Percentiles rank a stretch among this genome's conserved stretches.
phyloP scores from a whole-genome alignment of 805 yeast species.

The Torulaspora franciscae region DNA sequence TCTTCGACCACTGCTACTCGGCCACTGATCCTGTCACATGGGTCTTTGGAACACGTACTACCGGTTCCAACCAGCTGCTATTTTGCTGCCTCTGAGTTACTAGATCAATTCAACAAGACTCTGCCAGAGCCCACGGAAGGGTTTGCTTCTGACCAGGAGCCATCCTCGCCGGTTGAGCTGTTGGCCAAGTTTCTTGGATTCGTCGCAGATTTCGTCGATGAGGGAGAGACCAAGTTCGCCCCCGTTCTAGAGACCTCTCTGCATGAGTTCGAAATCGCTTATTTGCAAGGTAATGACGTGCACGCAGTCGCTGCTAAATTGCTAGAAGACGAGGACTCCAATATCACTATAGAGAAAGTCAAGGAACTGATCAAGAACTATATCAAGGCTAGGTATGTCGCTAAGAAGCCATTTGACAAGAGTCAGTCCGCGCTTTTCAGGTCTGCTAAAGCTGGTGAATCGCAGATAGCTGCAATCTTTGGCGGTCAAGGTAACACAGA shows the following conservation, averaged over 20 bases:
- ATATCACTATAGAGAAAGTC: slow-evolving; percentile 67
- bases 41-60: slow-evolving; percentile 80
- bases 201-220: slow-evolving; percentile 41
- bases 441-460: slow-evolving; percentile 52
- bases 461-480: slow-evolving; percentile 75
- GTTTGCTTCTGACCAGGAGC: slow-evolving; percentile 81
- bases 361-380: slow-evolving; percentile 75
- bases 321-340: slow-evolving; percentile 48
- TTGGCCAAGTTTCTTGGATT: slow-evolving; percentile 79
- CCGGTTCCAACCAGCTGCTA: slow-evolving; percentile 79
- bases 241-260: slow-evolving; percentile 67
- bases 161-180: slow-evolving; percentile 78
- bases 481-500: slow-evolving; percentile 99
- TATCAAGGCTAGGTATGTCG: slow-evolving; percentile 53
- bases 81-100: slow-evolving; percentile 78
- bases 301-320: slow-evolving; percentile 80
- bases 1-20: slow-evolving; percentile 42
- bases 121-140: slow-evolving; percentile 81
- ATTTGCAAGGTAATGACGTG: slow-evolving; percentile 69
- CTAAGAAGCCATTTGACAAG: slow-evolving; percentile 46
- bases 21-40: slow-evolving; percentile 81
- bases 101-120: slow-evolving; percentile 74
- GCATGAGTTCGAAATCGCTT: slow-evolving; percentile 79
- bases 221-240: slow-evolving; percentile 44
- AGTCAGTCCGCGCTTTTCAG: slow-evolving; percentile 59